Percentiles rank a stretch among this genome's conserved stretches.
phyloP scores from a whole-genome alignment of 805 yeast genomes.

The Candida ponderosae region DNA sequence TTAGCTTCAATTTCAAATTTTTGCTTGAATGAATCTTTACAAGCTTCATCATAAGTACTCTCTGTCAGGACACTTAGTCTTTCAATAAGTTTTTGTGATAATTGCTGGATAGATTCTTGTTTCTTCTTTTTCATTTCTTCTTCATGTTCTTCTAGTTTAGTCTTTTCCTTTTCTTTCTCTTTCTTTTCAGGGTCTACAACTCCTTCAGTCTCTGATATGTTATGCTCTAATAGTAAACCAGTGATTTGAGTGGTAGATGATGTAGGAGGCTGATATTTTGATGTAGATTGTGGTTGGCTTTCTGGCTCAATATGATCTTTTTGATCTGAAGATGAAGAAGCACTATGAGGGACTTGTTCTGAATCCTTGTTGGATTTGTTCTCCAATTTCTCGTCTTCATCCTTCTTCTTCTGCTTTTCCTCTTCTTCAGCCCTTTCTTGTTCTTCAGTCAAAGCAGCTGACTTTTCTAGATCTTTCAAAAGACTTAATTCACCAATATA shows the following conservation, averaged over 20 bases:
- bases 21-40: conserved; percentile 52
- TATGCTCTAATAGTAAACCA: conserved; percentile 2
- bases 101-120: conserved; percentile 53
- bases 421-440: conserved; percentile 33
- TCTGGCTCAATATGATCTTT: background rate
- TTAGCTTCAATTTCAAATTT: conserved; percentile 80
- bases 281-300: background rate
- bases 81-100: conserved; percentile 50
- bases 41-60: conserved; percentile 54
- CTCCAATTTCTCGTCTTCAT: conserved; percentile 14
- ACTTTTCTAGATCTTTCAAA: conserved; percentile 65
- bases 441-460: conserved; percentile 41
- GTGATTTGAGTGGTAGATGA: background rate
- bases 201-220: conserved; percentile 9
- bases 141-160: conserved; percentile 55
- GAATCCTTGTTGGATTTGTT: too few species aligned
- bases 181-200: conserved; percentile 15
- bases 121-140: conserved; percentile 68
- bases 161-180: conserved; percentile 34
- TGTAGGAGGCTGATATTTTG: background rate
- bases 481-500: conserved; percentile 86
- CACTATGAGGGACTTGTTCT: conserved; percentile 1
- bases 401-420: conserved; percentile 24
- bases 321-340: background rate
- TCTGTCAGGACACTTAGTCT: conserved; percentile 50